Conservation (phyloP, 345 rosid genomes). For the Schrenkiella parvula region DNA sequence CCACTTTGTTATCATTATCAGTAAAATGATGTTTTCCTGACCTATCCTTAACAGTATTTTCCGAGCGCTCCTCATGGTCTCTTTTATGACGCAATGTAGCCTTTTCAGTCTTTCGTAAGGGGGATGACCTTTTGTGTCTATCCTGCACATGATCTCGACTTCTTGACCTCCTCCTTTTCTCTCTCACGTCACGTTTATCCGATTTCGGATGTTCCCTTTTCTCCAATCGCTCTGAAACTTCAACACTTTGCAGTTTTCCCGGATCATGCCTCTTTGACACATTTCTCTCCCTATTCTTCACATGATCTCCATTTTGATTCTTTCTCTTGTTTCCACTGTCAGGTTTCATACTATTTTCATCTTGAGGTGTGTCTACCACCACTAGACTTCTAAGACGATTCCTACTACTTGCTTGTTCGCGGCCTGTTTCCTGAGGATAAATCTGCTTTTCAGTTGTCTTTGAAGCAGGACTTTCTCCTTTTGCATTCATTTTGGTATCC, state of each 20-base stretch:
- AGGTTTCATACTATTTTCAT: slow-evolving; percentile 36
- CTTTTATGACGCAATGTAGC: slow-evolving; percentile 40
- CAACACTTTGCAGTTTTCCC: slow-evolving; percentile 40
- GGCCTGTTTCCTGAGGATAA: slow-evolving; percentile 34
- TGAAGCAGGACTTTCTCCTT: slow-evolving; percentile 6
- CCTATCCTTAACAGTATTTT: slow-evolving; percentile 42
- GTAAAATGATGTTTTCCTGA: slow-evolving; percentile 47
- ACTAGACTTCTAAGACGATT: slow-evolving; percentile 45
- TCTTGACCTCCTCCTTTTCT: slow-evolving; percentile 66
- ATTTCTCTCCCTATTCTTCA: slow-evolving; percentile 37
- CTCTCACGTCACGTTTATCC: slow-evolving; percentile 41
- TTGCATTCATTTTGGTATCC: slow-evolving; percentile 6
- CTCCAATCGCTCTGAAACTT: slow-evolving; percentile 46
- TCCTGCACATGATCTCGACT: slow-evolving; percentile 56
- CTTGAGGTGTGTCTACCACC: slow-evolving; percentile 39
- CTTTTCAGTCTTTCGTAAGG: slow-evolving; percentile 48
- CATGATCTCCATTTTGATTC: slow-evolving; percentile 42
- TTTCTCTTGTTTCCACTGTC: slow-evolving; percentile 53
- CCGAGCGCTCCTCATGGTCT: slow-evolving; percentile 42
- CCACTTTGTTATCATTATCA: slow-evolving; percentile 35
- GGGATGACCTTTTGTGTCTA: slow-evolving; percentile 55
- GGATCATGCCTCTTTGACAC: slow-evolving; percentile 44
- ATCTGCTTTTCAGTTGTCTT: slow-evolving; percentile 33
- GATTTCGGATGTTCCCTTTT: slow-evolving; percentile 52
- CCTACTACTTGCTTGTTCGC: slow-evolving; percentile 34